Base-by-base conservation (phyloP, 345 rosid species). In the Cochlearia excelsa region DNA sequence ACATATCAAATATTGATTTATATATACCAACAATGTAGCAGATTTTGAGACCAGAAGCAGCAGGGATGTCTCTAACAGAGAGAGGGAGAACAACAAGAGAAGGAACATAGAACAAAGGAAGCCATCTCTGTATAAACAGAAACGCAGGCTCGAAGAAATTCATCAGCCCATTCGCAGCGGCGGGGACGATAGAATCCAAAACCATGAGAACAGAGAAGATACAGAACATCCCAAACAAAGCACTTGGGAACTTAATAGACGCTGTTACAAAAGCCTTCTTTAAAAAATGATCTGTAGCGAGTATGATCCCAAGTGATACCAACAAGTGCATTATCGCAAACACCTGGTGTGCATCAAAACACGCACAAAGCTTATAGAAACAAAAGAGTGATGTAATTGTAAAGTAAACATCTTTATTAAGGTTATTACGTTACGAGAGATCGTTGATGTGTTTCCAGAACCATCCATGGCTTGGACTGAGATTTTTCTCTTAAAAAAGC, bases 161-260 rank as follows among this genome's bases (percentile, higher is more conserved):
- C 88, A 82, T 79, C 82, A 88, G 58, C 45, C 76, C 57, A 0
- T 70, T 73, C 0, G 98, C 96, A 10, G 93, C 88, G 54, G 77
- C 82, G 0, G 96, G 98, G 51, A 92, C 46, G 1, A 81, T 49
- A 0, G 76, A 50, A 73, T 88, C 98, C 23, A 88, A 81, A 39
- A 86, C 59, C 58, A 79, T 68, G 52, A 92, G 70, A 64, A 84
- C 82, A 42, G 95, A 79, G 73, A 92, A 92, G 54, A 88, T 92
- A 76, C 96, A 92, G 53, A 92, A 92, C 98, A 91, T 91, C 31
- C 98, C 98, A 61, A 91, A 88, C 48, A 91, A 67, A 6, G 96
- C 98, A 56, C 98, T 91, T 9, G 98, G 98, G 70, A 91, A 91
- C 82, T 88, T 86, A 31, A 91, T 83, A n/a, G 95, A 81, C 11